Conservation (phyloP, 805 yeast genomes). For the Nakazawaea pomicola region DNA sequence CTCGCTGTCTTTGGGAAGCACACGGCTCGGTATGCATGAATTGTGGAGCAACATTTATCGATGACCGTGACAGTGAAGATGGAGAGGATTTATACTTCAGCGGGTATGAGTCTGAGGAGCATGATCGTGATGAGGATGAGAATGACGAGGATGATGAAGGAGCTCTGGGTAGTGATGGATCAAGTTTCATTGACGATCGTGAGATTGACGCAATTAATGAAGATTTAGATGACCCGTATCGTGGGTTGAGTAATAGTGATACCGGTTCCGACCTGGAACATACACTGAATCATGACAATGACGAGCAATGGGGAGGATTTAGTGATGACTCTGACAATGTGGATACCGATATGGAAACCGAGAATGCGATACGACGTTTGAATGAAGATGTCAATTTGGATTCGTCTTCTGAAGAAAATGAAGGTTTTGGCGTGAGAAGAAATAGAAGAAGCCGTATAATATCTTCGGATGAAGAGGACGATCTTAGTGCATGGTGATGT, state of each 20-base stretch:
- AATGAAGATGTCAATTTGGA: background rate
- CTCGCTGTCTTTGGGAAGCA: conserved; percentile 78
- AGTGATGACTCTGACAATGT: background rate
- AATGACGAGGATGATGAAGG: conserved; percentile 15
- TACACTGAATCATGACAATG: too few relatives aligned
- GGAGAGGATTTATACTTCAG: conserved; percentile 10
- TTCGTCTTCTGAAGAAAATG: background rate
- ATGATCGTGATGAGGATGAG: conserved; percentile 12
- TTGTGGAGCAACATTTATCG: conserved; percentile 52
- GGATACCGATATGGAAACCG: background rate
- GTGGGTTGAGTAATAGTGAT: too few relatives aligned
- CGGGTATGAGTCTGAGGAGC: conserved; percentile 9
- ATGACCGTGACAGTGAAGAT: conserved; percentile 10
- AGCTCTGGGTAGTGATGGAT: too few relatives aligned
- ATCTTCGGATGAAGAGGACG: too few relatives aligned
- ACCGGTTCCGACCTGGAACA: too few relatives aligned
- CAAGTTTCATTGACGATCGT: conserved; percentile 10
- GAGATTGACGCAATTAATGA: background rate
- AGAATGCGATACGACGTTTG: conserved; percentile 1
- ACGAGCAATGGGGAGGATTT: too few relatives aligned
- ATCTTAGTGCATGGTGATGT: too few relatives aligned
- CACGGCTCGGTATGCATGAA: conserved; percentile 62
- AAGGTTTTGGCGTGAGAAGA: background rate
- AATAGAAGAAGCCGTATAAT: background rate
- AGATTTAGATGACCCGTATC: background rate